A percentile compares a stretch with the other conserved stretches of the same genome.
These are phyloP conservation scores for Lotus japonicus DNA, from an alignment of 306 rosid genomes.

Conservation along the genomic window DNA sequence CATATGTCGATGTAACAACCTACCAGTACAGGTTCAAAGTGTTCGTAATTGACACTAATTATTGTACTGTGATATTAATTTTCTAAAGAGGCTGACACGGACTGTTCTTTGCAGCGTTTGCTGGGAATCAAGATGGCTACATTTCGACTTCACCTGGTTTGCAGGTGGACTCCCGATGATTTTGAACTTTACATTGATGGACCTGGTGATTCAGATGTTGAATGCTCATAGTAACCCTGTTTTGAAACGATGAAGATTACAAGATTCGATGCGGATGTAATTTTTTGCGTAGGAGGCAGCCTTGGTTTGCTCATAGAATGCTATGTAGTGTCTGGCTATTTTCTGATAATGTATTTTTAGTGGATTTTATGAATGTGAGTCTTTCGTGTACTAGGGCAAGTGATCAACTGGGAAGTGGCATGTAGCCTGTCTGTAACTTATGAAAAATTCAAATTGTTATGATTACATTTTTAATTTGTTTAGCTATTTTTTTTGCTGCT, in stretches of 20 bases:
- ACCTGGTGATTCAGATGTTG: slow-evolving; percentile 70
- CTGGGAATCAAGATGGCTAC: slow-evolving; percentile 76
- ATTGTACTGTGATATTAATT: neutral
- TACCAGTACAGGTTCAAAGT: neutral
- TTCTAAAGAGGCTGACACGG: neutral
- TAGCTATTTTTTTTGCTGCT: too few species aligned
- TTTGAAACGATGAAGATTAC: neutral
- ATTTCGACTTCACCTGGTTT: slow-evolving; percentile 62
- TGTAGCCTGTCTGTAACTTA: slow-evolving; percentile 9
- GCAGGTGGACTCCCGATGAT: slow-evolving; percentile 79
- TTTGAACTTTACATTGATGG: slow-evolving; percentile 64
- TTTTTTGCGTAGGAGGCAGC: neutral
- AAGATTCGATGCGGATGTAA: neutral
- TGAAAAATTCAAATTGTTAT: neutral
- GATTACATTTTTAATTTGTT: neutral
- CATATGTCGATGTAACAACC: neutral
- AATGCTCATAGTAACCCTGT: slow-evolving; percentile 39
- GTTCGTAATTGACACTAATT: neutral
- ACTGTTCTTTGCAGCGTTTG: slow-evolving; percentile 51
- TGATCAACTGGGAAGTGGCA: neutral
- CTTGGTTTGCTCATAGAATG: neutral
- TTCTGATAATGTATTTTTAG: neutral
- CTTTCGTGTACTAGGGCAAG: neutral
- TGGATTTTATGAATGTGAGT: neutral
- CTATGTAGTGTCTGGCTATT: neutral